Evolutionary conservation across 176 grass and related monocot genomes (phyloP).

Genomic region (Saccharum officinarum): DNA sequence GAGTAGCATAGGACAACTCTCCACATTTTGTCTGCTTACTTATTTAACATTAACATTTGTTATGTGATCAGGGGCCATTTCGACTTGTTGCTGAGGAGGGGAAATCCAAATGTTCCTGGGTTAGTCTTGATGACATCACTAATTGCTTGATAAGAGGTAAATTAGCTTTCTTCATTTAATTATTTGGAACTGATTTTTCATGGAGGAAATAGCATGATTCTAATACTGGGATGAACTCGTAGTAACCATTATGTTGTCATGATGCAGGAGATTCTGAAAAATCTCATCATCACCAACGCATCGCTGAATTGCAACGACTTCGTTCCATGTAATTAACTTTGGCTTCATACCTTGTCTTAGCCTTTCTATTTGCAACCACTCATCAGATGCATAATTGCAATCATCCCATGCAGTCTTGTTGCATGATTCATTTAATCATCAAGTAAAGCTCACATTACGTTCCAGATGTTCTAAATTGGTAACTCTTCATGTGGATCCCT

Average conservation of each 20-base stretch:
- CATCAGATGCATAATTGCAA: not conserved
- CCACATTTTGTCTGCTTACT: conserved; percentile 17
- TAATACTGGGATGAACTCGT: conserved; percentile 31
- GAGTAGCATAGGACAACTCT: not conserved
- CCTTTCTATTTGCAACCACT: conserved; percentile 3
- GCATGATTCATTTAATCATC: conserved; percentile 14
- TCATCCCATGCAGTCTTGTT: conserved; percentile 18
- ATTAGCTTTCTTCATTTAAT: not conserved
- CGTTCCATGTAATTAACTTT: conserved; percentile 75
- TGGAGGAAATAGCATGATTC: conserved; percentile 9
- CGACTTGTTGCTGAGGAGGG: conserved; percentile 97
- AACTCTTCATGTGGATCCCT: conserved; percentile 1
- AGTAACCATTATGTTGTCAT: conserved; percentile 12
- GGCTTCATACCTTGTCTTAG: not conserved
- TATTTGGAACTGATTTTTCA: not conserved
- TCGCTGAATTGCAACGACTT: conserved; percentile 85
- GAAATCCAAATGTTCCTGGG: conserved; percentile 99
- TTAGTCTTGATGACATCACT: conserved; percentile 97
- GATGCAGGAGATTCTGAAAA: conserved; percentile 91
- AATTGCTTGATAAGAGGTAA: conserved; percentile 95
- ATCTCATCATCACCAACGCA: conserved; percentile 85
- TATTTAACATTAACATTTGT: conserved; percentile 17
- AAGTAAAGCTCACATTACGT: not conserved
- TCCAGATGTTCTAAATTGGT: conserved; percentile 11
- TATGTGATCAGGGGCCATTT: conserved; percentile 75